Base-by-base conservation (phyloP, 352 stramenopile species). In the Aphanomyces euteiches region DNA sequence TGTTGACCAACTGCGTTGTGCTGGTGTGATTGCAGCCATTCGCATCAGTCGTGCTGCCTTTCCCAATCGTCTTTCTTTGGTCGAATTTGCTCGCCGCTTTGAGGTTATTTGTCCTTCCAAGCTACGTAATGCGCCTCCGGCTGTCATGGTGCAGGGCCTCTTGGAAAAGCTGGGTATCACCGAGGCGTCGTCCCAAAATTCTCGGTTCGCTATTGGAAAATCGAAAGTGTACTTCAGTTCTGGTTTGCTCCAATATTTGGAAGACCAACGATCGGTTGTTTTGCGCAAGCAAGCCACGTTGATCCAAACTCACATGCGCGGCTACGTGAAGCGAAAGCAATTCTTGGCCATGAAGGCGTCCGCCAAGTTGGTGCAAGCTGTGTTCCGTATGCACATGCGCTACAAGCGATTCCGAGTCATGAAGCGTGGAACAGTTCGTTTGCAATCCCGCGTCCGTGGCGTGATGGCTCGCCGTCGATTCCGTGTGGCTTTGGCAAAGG, bases 1-100 rank as follows among this genome's bases (percentile, higher is more conserved):
- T 73, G 84, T 95, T 43, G 88, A 96, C 69, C 88, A 96, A 74
- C 79, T 96, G 17, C 85, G 89, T 41, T 96, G 88, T 61, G 89
- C 89, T n/a, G 89, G 88, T 78, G 89, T 96, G 67, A 93, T 96
- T 66, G 89, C 89, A 38, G 89, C 89, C 1, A 96, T 96, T 69
- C 88, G 89, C 36, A 96, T 96, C 63, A 93, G 83, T 79, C 83
- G 89, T 28, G 83, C 87, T 0, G 88, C 88, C 15, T 96, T 96
- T 76, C 89, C 89, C 13, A 96, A 96, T 79, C 95, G 98, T 64
- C 78, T 99, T 48, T 80, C 81, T 53, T 91, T 99, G 6, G 69
- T 80, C 1, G 84, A 93, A 50, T 93, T 92, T 73, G 82, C 90
- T 72, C 77, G 82, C 66, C 84, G 85, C 38, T 93, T 93, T 74